Evolutionary conservation across 257 asterid species (phyloP).

Genomic region (Paraleonurus japonicus): DNA sequence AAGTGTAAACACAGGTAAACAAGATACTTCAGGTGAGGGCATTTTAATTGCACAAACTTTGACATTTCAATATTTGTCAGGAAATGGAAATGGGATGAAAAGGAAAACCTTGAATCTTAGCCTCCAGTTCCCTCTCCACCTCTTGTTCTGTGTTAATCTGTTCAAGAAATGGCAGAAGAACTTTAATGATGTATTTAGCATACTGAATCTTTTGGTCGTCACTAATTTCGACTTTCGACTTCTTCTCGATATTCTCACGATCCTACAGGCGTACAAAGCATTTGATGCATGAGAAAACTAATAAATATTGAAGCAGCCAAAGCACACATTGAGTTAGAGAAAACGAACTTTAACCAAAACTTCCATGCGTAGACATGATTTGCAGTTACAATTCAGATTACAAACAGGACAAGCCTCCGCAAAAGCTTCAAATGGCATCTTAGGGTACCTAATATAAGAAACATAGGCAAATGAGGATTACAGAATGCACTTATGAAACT

Average conservation of each 20-base stretch:
- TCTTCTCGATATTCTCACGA: slow-evolving; percentile 17
- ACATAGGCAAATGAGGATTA: slow-evolving; percentile 6
- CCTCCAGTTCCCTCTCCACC: slow-evolving; percentile 49
- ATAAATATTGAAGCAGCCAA: neutral
- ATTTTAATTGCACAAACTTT: neutral
- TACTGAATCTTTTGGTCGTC: slow-evolving; percentile 35
- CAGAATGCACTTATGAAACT: neutral
- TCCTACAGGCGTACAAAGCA: slow-evolving; percentile 16
- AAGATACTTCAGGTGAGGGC: neutral
- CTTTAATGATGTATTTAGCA: slow-evolving; percentile 39
- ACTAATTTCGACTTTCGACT: slow-evolving; percentile 7
- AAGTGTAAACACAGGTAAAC: neutral
- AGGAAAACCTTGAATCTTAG: slow-evolving; percentile 44
- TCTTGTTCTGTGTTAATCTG: slow-evolving; percentile 48
- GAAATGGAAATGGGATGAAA: neutral
- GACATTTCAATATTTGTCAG: neutral
- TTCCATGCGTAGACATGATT: slow-evolving; percentile 65
- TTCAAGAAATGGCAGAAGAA: slow-evolving; percentile 55
- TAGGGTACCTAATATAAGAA: slow-evolving; percentile 56
- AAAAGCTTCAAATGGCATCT: slow-evolving; percentile 52
- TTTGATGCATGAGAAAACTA: slow-evolving; percentile 13
- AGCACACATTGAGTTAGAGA: slow-evolving; percentile 6
- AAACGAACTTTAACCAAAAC: slow-evolving; percentile 37
- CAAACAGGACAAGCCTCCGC: slow-evolving; percentile 74
- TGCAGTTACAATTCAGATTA: slow-evolving; percentile 66